Conservation (phyloP, 1,139 yeast species). For the Protomyces arabidopsidicola region DNA sequence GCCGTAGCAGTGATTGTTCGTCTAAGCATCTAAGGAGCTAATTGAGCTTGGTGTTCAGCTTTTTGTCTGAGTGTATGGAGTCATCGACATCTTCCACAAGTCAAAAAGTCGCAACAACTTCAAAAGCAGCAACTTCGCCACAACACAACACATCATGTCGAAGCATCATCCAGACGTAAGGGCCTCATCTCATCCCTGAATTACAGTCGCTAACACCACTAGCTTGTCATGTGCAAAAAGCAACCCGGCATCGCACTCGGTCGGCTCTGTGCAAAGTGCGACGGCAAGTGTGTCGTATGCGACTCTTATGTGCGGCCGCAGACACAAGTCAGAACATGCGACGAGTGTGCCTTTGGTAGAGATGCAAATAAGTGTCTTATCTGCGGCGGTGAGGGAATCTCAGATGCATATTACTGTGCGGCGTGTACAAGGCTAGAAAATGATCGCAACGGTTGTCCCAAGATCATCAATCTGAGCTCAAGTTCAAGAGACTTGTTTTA, state of each 20-base stretch:
- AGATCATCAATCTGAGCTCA: constrained; percentile 73
- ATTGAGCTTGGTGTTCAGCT: too few species aligned
- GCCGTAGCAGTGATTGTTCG: neutral
- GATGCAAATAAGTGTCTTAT: constrained; percentile 61
- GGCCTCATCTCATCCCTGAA: neutral
- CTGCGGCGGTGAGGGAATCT: constrained; percentile 54
- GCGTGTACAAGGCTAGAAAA: constrained; percentile 79
- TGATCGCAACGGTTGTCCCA: constrained; percentile 91
- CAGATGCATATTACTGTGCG: constrained; percentile 73
- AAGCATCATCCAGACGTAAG: constrained; percentile 72
- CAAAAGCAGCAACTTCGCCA: neutral
- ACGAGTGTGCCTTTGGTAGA: constrained; percentile 77
- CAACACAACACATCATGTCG: constrained; percentile 54
- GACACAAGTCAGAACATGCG: constrained; percentile 70
- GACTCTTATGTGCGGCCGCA: constrained; percentile 80
- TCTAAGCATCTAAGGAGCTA: neutral
- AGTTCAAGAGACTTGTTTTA: constrained; percentile 63
- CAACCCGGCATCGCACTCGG: constrained; percentile 77
- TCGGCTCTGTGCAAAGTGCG: constrained; percentile 73
- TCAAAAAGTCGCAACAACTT: neutral
- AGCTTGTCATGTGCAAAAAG: constrained; percentile 71
- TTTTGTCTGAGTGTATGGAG: too few species aligned
- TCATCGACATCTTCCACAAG: neutral
- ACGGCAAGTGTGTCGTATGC: constrained; percentile 87
- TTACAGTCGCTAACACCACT: neutral